Conservation (phyloP, 208 protist genomes). For the Phytomonas sp. region DNA sequence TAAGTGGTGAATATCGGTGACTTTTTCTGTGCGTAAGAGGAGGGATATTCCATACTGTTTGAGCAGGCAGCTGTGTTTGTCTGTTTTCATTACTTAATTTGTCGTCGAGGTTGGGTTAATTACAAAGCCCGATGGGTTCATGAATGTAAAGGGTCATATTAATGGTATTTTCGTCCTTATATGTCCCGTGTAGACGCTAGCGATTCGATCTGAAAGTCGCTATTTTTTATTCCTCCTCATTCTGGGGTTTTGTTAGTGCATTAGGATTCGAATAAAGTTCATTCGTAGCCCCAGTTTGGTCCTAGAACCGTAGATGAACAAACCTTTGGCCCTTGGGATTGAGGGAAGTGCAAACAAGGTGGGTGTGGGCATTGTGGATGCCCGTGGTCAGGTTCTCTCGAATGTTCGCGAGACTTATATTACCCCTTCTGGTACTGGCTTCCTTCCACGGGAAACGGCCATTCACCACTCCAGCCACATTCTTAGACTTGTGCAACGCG, state of each 20-base stretch:
- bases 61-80: background rate
- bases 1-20: background rate
- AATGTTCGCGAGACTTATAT: conserved; percentile 98
- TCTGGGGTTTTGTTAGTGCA: background rate
- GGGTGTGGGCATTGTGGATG: conserved; percentile 95
- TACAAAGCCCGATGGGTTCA: background rate
- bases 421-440: conserved; percentile 96
- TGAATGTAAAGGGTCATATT: background rate
- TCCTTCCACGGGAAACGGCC: conserved; percentile 97
- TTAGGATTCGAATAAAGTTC: background rate
- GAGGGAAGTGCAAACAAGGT: conserved; percentile 99
- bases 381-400: conserved; percentile 91
- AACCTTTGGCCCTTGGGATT: conserved; percentile 89
- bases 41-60: background rate
- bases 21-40: background rate
- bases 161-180: background rate
- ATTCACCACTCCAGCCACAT: conserved; percentile 93
- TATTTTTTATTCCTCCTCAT: background rate
- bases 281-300: background rate
- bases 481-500: conserved; percentile 82
- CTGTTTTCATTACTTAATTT: background rate
- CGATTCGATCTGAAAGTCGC: background rate
- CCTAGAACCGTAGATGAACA: background rate
- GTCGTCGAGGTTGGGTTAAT: background rate
- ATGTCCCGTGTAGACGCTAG: background rate